Conservation (phyloP, 371 early-diverging fungal species). For the Mucor sp. region DNA sequence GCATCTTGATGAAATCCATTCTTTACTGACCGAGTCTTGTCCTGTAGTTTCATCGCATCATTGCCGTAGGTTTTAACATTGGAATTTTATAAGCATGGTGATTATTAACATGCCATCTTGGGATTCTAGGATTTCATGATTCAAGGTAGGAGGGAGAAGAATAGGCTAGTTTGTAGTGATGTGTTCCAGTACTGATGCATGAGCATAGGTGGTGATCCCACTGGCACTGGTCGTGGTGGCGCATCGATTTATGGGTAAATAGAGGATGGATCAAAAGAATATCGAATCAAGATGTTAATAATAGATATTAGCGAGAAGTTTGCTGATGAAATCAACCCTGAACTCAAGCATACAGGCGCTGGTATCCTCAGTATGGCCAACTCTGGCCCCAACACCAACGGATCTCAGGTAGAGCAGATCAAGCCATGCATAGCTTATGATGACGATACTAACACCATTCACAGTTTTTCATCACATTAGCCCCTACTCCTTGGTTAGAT, state of each 20-base stretch:
- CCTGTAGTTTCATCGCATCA: constrained; percentile 76
- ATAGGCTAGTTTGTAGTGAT: background rate
- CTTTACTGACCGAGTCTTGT: background rate
- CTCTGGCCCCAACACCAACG: constrained; percentile 83
- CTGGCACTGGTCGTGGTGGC: constrained; percentile 66
- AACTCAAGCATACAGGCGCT: constrained; percentile 76
- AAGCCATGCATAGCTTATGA: background rate
- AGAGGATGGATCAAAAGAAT: background rate
- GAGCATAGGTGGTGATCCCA: constrained; percentile 50
- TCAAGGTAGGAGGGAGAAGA: constrained; percentile 69
- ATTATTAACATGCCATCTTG: background rate
- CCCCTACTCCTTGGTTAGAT: constrained; percentile 77
- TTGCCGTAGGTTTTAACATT: constrained; percentile 49
- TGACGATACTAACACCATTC: background rate
- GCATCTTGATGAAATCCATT: background rate
- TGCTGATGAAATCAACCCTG: constrained; percentile 76
- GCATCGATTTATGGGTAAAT: constrained; percentile 70
- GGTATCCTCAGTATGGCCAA: constrained; percentile 90
- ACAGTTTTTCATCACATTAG: constrained; percentile 70
- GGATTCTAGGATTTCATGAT: constrained; percentile 73
- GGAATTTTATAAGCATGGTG: background rate
- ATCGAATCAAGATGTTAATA: background rate
- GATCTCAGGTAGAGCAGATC: constrained; percentile 62
- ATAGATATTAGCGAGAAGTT: constrained; percentile 45
- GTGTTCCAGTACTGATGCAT: background rate